These are phyloP conservation scores for Venturia carpophila DNA, from an alignment of 2,329 filamentous ascomycete species.

Conservation along the genomic window DNA sequence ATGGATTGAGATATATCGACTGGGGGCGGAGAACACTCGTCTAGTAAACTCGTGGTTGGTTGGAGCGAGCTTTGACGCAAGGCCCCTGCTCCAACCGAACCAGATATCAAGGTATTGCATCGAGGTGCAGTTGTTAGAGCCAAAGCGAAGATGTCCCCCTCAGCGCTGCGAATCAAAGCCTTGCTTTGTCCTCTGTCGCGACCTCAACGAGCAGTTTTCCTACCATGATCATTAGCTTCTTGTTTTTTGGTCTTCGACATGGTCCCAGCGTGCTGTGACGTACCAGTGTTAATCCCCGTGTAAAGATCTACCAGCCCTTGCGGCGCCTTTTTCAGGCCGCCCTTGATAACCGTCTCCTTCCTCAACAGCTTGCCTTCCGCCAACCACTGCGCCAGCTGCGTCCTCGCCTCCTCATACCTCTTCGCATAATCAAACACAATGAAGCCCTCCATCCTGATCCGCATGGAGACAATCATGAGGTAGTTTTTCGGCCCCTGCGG, in stretches of 20 bases:
- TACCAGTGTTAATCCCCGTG: constrained; percentile 61
- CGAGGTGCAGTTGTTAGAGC: too few species aligned
- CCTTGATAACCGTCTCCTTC: constrained; percentile 62
- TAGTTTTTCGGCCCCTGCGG: constrained; percentile 52
- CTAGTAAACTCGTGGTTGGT: too few species aligned
- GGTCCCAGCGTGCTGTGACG: neutral
- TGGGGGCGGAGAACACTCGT: too few species aligned
- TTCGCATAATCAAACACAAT: constrained; percentile 61
- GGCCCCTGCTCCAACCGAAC: too few species aligned
- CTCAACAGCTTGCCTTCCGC: constrained; percentile 61
- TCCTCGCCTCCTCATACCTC: constrained; percentile 50
- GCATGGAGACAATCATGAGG: constrained; percentile 45
- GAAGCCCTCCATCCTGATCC: constrained; percentile 60
- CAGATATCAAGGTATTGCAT: too few species aligned
- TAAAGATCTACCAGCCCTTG: constrained; percentile 57
- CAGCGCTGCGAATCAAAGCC: neutral
- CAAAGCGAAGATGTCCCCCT: too few species aligned
- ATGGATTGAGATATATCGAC: too few species aligned
- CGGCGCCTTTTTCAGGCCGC: constrained; percentile 58
- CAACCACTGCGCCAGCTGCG: constrained; percentile 60
- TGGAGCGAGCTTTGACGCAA: too few species aligned
- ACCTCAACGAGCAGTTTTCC: constrained; percentile 19
- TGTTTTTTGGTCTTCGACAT: neutral
- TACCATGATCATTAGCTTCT: constrained; percentile 4
- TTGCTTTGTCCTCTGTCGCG: constrained; percentile 16